Evolutionary conservation across 2,329 filamentous ascomycete genomes (phyloP), one percentile per base, ranked within the genome.

Genomic region (Fusarium tricinctum): DNA sequence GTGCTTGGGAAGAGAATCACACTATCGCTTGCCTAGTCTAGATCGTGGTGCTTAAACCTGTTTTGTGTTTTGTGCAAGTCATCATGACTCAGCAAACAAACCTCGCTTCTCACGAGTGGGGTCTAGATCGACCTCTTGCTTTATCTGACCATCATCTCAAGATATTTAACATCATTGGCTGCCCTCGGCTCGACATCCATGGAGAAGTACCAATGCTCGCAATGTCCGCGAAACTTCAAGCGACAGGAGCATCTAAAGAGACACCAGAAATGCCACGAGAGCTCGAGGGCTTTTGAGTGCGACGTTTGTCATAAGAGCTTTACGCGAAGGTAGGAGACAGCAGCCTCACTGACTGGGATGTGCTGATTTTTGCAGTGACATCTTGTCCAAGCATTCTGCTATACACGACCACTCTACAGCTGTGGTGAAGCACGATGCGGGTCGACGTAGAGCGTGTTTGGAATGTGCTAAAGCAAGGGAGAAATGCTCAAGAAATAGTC

Each of bases 181-280:
- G 9, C 28, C 12, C 12, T 30, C 8, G 9, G 8, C 33, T 9
- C 8, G 9, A 14, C 2, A 5, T 14, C 13, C 1, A 63, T 63
- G 58, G 60, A 63, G 15, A 66, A 66, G n/a, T 62, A 49, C 4
- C 62, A 66, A 39, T 71, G 69, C 2, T 44, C 45, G 13, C 65
- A 54, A 14, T 71, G 69, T 17, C 8, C 55, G 0, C 39, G 61
- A 22, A 71, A 45, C 30, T 73, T 73, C 40, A 73, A 68, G 55
- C 48, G 71, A 19, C 26, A 53, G 1, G 71, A 73, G 47, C 71
- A 73, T 22, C 56, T 73, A 1, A 70, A 58, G 9, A 49, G 71
- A 8, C 71, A 73, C 22, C 48, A 73, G 12, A 58, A 52, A n/a
- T 45, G 59, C 0, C 70, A 73, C 28, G 58, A 64, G 3, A 58